These are phyloP conservation scores for Fusarium virguliforme DNA, from an alignment of 2,329 filamentous ascomycete genomes.

Conservation along the genomic window DNA sequence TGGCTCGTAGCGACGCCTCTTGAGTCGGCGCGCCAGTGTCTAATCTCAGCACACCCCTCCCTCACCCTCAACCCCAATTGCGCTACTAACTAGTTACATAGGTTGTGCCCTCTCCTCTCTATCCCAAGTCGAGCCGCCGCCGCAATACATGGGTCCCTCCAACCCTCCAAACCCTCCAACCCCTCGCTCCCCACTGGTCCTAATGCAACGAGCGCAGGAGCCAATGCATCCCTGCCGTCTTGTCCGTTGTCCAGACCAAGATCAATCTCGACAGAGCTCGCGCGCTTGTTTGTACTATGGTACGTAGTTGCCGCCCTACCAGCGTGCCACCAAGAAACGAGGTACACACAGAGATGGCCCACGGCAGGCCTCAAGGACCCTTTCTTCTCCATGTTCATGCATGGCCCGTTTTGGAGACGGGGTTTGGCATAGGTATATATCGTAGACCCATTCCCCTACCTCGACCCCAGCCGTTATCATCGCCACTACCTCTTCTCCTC, in stretches of 20 bases:
- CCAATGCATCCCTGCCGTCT: slow-evolving; percentile 52
- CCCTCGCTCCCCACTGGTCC: slow-evolving; percentile 52
- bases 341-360: slow-evolving; percentile 47
- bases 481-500: slow-evolving; percentile 50
- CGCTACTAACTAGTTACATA: slow-evolving; percentile 48
- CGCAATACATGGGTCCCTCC: slow-evolving; percentile 50
- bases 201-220: slow-evolving; percentile 51
- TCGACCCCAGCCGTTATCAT: slow-evolving; percentile 51
- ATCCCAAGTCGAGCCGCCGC: slow-evolving; percentile 53
- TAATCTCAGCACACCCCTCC: slow-evolving; percentile 48
- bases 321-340: slow-evolving; percentile 46
- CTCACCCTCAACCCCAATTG: slow-evolving; percentile 37
- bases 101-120: slow-evolving; percentile 50
- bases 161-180: slow-evolving; percentile 51
- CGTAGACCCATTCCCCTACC: slow-evolving; percentile 60
- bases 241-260: slow-evolving; percentile 52
- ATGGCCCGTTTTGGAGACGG: slow-evolving; percentile 52
- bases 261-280: slow-evolving; percentile 52
- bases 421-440: slow-evolving; percentile 62
- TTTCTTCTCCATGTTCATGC: slow-evolving; percentile 59
- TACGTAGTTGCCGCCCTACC: slow-evolving; percentile 49
- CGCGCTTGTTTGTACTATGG: slow-evolving; percentile 49
- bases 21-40: slow-evolving; percentile 45
- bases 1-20: slow-evolving; percentile 47
- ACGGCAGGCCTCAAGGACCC: slow-evolving; percentile 52